Percentiles rank a stretch among this genome's conserved stretches.
phyloP scores from a whole-genome alignment of 352 stramenopile genomes.

The Pythium periplocum region DNA sequence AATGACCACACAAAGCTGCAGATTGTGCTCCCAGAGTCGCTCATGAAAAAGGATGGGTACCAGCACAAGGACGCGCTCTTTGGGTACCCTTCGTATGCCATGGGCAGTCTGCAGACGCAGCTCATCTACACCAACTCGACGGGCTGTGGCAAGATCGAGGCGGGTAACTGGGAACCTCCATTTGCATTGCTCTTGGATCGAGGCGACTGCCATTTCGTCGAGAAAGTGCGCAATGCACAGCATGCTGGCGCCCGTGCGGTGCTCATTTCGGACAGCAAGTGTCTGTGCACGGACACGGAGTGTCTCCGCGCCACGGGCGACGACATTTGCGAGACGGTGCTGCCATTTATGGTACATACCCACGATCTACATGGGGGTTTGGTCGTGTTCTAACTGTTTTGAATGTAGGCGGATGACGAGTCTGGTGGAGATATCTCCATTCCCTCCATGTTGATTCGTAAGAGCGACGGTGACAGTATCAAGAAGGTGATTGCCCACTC shows the following conservation, averaged over 20 bases:
- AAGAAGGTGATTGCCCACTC: conserved; percentile 84
- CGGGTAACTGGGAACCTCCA: conserved; percentile 82
- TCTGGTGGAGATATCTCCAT: conserved; percentile 96
- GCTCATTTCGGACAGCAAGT: conserved; percentile 96
- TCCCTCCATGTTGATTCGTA: conserved; percentile 94
- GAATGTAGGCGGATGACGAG: conserved; percentile 90
- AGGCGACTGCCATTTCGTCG: conserved; percentile 95
- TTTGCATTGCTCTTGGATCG: conserved; percentile 96
- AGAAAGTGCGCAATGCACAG: conserved; percentile 93
- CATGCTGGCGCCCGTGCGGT: conserved; percentile 90
- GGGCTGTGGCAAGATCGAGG: conserved; percentile 75
- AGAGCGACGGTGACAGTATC: conserved; percentile 92
- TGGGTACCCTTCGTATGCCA: conserved; percentile 92
- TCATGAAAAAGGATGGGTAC: conserved; percentile 93
- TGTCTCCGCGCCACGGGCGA: conserved; percentile 66
- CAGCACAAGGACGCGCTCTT: conserved; percentile 96
- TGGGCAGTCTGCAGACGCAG: conserved; percentile 80
- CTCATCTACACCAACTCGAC: conserved; percentile 87
- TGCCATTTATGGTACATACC: conserved; percentile 69
- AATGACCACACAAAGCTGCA: conserved; percentile 88
- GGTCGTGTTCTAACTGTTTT: conserved; percentile 16
- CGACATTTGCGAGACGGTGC: conserved; percentile 83
- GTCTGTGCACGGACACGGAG: conserved; percentile 88
- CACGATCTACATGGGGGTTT: conserved; percentile 1
- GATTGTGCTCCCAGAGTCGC: conserved; percentile 78